phyloP scores from a whole-genome alignment of 495 filamentous ascomycete species.

The Lentithecium fluviatile region DNA sequence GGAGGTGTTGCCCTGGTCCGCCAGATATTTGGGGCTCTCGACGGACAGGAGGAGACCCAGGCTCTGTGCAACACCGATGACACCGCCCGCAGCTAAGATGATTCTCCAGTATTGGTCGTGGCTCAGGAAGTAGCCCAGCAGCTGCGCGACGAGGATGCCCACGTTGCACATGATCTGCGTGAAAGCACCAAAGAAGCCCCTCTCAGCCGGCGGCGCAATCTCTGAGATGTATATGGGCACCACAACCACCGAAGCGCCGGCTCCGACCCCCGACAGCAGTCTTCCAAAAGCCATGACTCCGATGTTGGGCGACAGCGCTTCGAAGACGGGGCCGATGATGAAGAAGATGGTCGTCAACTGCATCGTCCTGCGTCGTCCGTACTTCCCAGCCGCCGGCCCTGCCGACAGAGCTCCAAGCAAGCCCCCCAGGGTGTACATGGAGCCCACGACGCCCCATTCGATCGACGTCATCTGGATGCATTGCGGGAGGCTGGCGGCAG shows the following conservation, averaged over 20 bases:
- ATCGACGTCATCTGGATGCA: slow-evolving; percentile 79
- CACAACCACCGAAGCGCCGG: slow-evolving; percentile 86
- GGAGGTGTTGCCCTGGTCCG: slow-evolving; percentile 60
- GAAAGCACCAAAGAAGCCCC: slow-evolving; percentile 84
- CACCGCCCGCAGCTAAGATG: slow-evolving; percentile 72
- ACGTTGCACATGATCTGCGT: slow-evolving; percentile 93
- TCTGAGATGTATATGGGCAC: slow-evolving; percentile 96
- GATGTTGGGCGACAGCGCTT: slow-evolving; percentile 69
- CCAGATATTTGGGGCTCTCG: slow-evolving; percentile 85
- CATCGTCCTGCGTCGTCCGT: slow-evolving; percentile 72
- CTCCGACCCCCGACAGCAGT: slow-evolving; percentile 76
- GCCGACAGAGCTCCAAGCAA: slow-evolving; percentile 76
- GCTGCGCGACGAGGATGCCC: slow-evolving; percentile 83
- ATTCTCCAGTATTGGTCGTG: slow-evolving; percentile 73
- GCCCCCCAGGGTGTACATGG: slow-evolving; percentile 89
- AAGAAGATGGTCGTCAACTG: slow-evolving; percentile 72
- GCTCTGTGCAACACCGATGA: slow-evolving; percentile 64
- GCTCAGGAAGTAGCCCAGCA: slow-evolving; percentile 83
- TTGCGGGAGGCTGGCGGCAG: slow-evolving; percentile 54
- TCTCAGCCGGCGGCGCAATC: slow-evolving; percentile 71
- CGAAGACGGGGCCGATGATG: slow-evolving; percentile 69
- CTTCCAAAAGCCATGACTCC: slow-evolving; percentile 67
- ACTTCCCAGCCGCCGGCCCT: slow-evolving; percentile 67
- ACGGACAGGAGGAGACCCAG: slow-evolving; percentile 67
- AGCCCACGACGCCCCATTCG: slow-evolving; percentile 77